phyloP scores from a whole-genome alignment of 179 eudicot genomes.

The Actinidia arguta region DNA sequence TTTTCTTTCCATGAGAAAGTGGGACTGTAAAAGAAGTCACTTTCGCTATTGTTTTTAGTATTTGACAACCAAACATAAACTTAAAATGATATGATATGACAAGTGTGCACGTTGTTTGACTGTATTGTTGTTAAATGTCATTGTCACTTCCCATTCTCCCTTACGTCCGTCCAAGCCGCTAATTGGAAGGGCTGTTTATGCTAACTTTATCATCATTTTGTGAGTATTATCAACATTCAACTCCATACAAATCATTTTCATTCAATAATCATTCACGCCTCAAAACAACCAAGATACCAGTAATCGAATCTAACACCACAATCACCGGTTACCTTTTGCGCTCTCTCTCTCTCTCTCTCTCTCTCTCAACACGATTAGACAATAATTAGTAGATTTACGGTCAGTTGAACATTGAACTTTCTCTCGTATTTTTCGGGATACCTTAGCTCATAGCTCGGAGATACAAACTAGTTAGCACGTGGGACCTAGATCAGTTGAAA shows the following conservation, averaged over 20 bases:
- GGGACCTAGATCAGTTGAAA: no score
- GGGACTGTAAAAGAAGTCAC: slow-evolving; percentile 17
- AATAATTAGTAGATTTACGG: no score
- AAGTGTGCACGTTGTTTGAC: slow-evolving; percentile 15
- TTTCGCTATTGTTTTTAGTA: background rate
- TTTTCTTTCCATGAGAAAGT: no score
- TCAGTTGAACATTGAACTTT: no score
- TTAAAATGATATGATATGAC: slow-evolving; percentile 19
- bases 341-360: no score
- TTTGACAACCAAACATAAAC: slow-evolving; percentile 4
- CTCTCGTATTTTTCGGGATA: no score
- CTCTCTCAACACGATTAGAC: no score
- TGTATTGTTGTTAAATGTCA: background rate
- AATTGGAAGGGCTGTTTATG: background rate
- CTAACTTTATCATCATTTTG: background rate
- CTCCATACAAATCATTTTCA: background rate
- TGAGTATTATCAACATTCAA: no score
- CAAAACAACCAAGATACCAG: background rate
- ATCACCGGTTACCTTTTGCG: no score
- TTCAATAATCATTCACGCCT: background rate
- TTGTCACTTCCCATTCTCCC: slow-evolving; percentile 1
- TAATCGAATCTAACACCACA: background rate
- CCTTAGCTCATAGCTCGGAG: no score
- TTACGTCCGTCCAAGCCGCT: slow-evolving; percentile 1
- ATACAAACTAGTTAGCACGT: no score